Evolutionary conservation across 164 flowering plant species (phyloP).

Genomic region (Tinospora cordifolia): DNA sequence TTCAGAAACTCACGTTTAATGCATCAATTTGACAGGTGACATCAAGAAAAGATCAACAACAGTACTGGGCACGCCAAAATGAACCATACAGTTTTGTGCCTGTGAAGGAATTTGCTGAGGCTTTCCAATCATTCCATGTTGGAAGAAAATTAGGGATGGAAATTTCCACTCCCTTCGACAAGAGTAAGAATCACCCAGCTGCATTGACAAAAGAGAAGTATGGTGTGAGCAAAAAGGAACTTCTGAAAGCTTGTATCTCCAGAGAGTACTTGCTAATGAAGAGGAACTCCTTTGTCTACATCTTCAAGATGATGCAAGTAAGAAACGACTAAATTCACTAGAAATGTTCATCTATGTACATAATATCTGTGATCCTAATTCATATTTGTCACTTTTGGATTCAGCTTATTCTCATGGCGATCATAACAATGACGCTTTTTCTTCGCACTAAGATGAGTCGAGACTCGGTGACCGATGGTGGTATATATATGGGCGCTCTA

Average conservation of each 20-base stretch:
- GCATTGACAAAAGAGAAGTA: conserved; percentile 39
- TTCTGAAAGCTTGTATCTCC: conserved; percentile 36
- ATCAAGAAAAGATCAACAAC: conserved; percentile 57
- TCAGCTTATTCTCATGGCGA: conserved; percentile 33
- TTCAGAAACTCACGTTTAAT: background rate
- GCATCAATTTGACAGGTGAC: conserved; percentile 38
- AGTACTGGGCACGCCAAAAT: conserved; percentile 44
- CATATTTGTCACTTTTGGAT: background rate
- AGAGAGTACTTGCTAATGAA: conserved; percentile 51
- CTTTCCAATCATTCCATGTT: conserved; percentile 48
- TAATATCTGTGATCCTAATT: background rate
- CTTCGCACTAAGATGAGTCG: conserved; percentile 38
- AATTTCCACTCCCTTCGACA: conserved; percentile 43
- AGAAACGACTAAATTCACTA: conserved; percentile 3
- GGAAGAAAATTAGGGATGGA: conserved; percentile 38
- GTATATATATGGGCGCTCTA: conserved; percentile 38
- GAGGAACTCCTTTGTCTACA: conserved; percentile 46
- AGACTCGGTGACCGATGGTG: conserved; percentile 30
- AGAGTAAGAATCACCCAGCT: conserved; percentile 46
- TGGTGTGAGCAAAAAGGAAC: conserved; percentile 36
- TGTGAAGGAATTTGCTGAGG: conserved; percentile 42
- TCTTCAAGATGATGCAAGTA: conserved; percentile 43
- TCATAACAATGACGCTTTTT: conserved; percentile 42
- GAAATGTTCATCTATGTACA: background rate
- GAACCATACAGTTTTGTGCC: conserved; percentile 39